These are phyloP conservation scores for Boeremia exigua DNA, from an alignment of 2,329 filamentous ascomycete species.

Conservation along the genomic window DNA sequence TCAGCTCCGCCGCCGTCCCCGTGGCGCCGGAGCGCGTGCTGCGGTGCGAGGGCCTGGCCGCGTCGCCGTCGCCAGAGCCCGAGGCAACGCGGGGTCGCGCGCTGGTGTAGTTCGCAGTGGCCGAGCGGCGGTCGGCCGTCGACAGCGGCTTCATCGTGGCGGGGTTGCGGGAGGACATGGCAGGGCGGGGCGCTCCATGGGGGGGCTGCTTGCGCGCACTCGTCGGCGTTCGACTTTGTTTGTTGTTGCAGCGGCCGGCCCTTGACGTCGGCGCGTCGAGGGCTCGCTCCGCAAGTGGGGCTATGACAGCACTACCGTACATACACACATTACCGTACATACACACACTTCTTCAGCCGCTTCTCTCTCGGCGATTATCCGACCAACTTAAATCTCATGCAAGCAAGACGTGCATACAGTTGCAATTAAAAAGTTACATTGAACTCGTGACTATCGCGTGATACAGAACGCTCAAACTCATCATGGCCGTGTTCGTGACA, in stretches of 20 bases:
- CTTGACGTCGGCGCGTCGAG: constrained; percentile 11
- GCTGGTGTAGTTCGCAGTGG: constrained; percentile 39
- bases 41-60: constrained; percentile 33
- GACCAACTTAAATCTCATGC: too few relatives aligned
- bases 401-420: background rate
- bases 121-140: constrained; percentile 40
- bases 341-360: too few relatives aligned
- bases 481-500: constrained; percentile 6
- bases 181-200: constrained; percentile 35
- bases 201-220: constrained; percentile 10
- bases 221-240: constrained; percentile 19
- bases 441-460: background rate
- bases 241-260: constrained; percentile 22
- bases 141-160: constrained; percentile 38
- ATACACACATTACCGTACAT: too few relatives aligned
- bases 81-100: constrained; percentile 48
- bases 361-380: too few relatives aligned
- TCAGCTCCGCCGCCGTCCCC: constrained; percentile 21
- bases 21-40: constrained; percentile 37
- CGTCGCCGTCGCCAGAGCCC: constrained; percentile 38
- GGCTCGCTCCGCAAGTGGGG: constrained; percentile 7
- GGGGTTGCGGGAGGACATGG: constrained; percentile 45
- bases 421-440: background rate
- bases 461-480: background rate
- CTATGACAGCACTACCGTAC: constrained; percentile 9